Percentiles rank a stretch among this genome's conserved stretches.
These are phyloP conservation scores for Kurtzmaniella quercitrusa DNA, from an alignment of 1,139 yeast species.

Conservation along the genomic window DNA sequence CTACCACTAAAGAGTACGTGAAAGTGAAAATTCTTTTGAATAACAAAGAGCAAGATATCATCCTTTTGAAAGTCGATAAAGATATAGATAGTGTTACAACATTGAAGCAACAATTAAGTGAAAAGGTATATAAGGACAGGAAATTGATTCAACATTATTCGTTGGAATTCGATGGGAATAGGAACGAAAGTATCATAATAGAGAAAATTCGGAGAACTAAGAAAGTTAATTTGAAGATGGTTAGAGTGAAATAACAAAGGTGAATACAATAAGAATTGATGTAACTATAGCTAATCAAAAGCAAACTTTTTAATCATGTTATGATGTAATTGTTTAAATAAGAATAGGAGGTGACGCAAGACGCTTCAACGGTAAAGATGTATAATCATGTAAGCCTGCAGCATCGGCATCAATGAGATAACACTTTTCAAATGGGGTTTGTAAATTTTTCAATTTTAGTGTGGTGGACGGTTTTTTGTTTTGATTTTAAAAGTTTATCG, in stretches of 20 bases:
- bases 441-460: no score
- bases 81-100: conserved; percentile 25
- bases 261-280: not conserved
- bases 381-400: no score
- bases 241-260: not conserved
- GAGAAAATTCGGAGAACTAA: conserved; percentile 17
- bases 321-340: no score
- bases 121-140: conserved; percentile 32
- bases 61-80: conserved; percentile 25
- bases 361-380: no score
- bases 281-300: no score
- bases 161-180: conserved; percentile 13
- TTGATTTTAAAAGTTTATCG: not conserved
- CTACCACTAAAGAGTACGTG: conserved; percentile 16
- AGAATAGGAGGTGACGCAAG: no score
- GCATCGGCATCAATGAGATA: no score
- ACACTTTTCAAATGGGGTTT: no score
- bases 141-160: conserved; percentile 27
- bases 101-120: conserved; percentile 28
- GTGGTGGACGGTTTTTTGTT: not conserved
- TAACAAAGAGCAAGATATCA: conserved; percentile 29
- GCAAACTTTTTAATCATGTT: no score
- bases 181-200: conserved; percentile 20
- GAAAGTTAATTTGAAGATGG: conserved; percentile 22
- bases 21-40: conserved; percentile 30